Percentiles rank a stretch among this genome's conserved stretches.
phyloP scores from a whole-genome alignment of 139 green algal genomes.

The Chlamydomonas sphaeroides region DNA sequence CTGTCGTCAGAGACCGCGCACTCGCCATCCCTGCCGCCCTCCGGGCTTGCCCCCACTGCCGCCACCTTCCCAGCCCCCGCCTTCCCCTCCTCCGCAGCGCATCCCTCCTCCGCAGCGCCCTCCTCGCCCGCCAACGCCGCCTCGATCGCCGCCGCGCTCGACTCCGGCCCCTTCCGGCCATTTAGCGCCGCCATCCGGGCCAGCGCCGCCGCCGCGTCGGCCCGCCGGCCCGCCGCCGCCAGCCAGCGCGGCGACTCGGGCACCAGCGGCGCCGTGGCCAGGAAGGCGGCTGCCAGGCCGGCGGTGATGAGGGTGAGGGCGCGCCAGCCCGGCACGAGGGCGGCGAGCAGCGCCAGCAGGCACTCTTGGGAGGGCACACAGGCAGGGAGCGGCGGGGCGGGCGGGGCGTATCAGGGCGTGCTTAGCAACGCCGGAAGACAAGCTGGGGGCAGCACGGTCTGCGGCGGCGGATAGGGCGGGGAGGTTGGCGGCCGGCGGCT shows the following conservation, averaged over 20 bases:
- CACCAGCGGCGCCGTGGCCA: not conserved
- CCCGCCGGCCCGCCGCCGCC: not conserved
- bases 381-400: not conserved
- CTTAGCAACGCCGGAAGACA: no score
- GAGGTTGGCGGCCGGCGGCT: no score
- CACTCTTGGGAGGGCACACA: not conserved
- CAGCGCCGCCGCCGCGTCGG: conserved; percentile 3
- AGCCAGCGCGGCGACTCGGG: conserved; percentile 36
- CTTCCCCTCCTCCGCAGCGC: not conserved
- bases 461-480: no score
- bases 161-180: not conserved
- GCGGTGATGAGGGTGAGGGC: conserved; percentile 2
- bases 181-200: not conserved
- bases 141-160: not conserved
- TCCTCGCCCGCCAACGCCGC: not conserved
- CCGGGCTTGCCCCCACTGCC: no score
- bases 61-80: no score
- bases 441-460: no score
- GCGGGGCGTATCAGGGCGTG: no score
- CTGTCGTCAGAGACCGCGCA: not conserved
- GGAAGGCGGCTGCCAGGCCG: not conserved
- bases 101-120: not conserved
- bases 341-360: conserved; percentile 22
- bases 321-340: conserved; percentile 6
- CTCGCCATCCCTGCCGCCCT: no score